Base-by-base conservation (phyloP, 2,329 filamentous ascomycete species). In the Alternaria ventricosa region DNA sequence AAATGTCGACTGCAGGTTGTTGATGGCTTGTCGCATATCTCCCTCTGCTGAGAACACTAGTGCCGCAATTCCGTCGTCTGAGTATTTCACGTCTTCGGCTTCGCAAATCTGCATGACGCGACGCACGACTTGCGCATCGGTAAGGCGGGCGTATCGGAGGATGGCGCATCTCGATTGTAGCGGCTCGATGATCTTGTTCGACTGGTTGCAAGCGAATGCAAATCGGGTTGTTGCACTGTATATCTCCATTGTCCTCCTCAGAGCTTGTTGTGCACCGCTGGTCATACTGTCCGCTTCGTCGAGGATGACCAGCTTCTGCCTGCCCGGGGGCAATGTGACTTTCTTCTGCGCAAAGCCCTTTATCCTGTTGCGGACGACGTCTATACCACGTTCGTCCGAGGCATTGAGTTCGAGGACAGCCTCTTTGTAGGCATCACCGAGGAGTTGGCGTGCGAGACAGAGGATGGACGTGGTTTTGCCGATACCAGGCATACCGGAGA, bases 111-210 rank as follows among this genome's bases (percentile, higher is more conserved):
- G 94, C 81, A 96, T 84, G 65, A 99, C 81, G 44, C 96, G 88
- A 83, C 95, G 94, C 55, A 97, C 93, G 25, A 99, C 89, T 79
- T 99, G 95, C 12, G 88, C 90, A 78, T 99, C 96, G 3, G 95
- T 97, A 69, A 99, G 86, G 60, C 95, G 91, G 30, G 94, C 90
- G 81, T 97, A 99, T 63, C 96, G 91, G 59, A 99, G 87, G 77
- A 99, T 98, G 20, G 96, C 96, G 79, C 96, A 99, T 74, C 96
- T 89, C 18, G 94, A 97, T 81, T 99, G 96, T 55, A 99, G 86
- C n/a, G 96, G 96, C 81, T 99, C 96, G 80, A 99, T 99, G 78
- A 99, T 98, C 83, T 98, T 99, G 84, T 98, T 99, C 66, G 92
- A 96, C 84, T 97, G 93, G 80, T 99, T 99, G 85, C 96, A 99